Conservation (phyloP, 2,329 filamentous ascomycete species). For the Lasiodiplodia sp. region DNA sequence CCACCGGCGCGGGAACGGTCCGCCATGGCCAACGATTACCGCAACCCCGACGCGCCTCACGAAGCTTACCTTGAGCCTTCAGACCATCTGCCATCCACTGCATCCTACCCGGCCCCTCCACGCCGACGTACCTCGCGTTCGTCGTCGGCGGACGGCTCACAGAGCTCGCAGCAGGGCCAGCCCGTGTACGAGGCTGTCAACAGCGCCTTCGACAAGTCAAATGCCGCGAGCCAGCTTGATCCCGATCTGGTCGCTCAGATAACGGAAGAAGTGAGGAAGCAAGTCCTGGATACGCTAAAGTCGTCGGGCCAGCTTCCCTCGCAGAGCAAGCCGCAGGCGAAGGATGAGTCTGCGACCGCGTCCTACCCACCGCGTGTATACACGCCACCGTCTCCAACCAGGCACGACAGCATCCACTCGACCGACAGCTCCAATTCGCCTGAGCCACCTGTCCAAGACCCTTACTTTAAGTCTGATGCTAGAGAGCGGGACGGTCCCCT, state of each 20-base stretch:
- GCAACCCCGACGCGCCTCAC: constrained; percentile 39
- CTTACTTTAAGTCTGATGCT: constrained; percentile 5
- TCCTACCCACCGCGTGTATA: constrained; percentile 59
- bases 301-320: constrained; percentile 46
- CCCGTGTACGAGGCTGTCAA: constrained; percentile 65
- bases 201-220: constrained; percentile 61
- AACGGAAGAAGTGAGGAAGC: constrained; percentile 63
- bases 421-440: constrained; percentile 46
- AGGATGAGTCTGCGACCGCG: constrained; percentile 51
- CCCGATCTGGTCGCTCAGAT: constrained; percentile 69
- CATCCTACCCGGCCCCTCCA: constrained; percentile 37
- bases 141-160: constrained; percentile 43
- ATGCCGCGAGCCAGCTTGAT: constrained; percentile 60
- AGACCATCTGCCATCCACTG: constrained; percentile 31
- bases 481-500: constrained; percentile 35
- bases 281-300: constrained; percentile 56
- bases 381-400: constrained; percentile 63
- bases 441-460: constrained; percentile 36
- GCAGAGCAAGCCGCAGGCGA: constrained; percentile 41
- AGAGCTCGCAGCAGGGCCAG: constrained; percentile 44
- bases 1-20: constrained; percentile 14
- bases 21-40: constrained; percentile 54
- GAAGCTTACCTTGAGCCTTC: constrained; percentile 37
- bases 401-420: constrained; percentile 38
- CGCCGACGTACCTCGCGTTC: constrained; percentile 39